Conservation (phyloP, 2,329 filamentous ascomycete species). For the Colletotrichum sojae region DNA sequence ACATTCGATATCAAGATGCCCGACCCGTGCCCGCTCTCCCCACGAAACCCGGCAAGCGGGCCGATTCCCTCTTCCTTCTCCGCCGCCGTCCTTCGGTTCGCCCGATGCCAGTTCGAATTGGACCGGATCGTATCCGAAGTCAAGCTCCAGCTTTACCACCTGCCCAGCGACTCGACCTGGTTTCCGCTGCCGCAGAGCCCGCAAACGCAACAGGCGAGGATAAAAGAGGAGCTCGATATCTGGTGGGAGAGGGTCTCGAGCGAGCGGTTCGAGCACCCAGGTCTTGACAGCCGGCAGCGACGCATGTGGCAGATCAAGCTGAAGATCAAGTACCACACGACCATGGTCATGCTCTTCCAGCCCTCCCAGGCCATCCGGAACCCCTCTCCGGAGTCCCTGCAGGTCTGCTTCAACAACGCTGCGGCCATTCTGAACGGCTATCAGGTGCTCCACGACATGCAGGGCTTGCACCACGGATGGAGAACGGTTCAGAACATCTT, state of each 20-base stretch:
- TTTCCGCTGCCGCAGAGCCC: conserved; percentile 39
- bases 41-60: not conserved
- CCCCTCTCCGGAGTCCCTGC: conserved; percentile 48
- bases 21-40: not conserved
- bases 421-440: conserved; percentile 46
- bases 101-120: conserved; percentile 47
- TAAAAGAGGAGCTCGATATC: conserved; percentile 34
- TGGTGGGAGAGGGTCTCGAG: conserved; percentile 37
- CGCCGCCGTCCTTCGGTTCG: conserved; percentile 41
- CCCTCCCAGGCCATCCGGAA: conserved; percentile 52
- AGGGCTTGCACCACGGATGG: conserved; percentile 52
- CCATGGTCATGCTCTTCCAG: conserved; percentile 53
- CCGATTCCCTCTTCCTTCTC: conserved; percentile 2
- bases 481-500: conserved; percentile 56
- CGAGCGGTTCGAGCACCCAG: conserved; percentile 16
- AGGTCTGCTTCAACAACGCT: conserved; percentile 49
- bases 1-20: conserved; percentile 51
- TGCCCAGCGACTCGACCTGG: conserved; percentile 41
- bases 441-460: conserved; percentile 48
- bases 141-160: conserved; percentile 45
- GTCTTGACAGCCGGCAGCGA: conserved; percentile 36
- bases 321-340: conserved; percentile 50
- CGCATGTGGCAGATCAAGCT: conserved; percentile 47
- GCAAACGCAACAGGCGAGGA: conserved; percentile 22
- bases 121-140: conserved; percentile 45